phyloP scores from a whole-genome alignment of 108 stramenopile species.

The Craspedostauros australis region DNA sequence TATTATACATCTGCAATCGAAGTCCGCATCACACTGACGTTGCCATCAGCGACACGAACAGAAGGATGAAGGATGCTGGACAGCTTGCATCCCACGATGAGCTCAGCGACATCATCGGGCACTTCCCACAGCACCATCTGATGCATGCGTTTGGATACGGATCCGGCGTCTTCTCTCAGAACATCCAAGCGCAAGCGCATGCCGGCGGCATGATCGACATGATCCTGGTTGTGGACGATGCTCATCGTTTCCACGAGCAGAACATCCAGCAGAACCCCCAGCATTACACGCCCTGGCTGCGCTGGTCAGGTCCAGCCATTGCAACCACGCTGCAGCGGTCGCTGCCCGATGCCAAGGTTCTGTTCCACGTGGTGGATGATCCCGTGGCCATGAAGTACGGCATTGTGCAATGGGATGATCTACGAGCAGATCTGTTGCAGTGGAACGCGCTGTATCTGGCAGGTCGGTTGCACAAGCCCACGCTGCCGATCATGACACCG shows the following conservation, averaged over 20 bases:
- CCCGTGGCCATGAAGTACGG: conserved; percentile 65
- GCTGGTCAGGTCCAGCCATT: conserved; percentile 3
- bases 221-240: conserved; percentile 57
- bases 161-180: conserved; percentile 76
- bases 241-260: conserved; percentile 46
- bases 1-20: no score
- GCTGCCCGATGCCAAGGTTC: conserved; percentile 18
- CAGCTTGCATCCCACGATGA: conserved; percentile 10
- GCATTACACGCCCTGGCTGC: conserved; percentile 55
- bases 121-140: conserved; percentile 50
- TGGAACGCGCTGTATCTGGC: conserved; percentile 79
- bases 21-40: no score
- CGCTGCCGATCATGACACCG: conserved; percentile 23
- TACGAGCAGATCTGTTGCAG: conserved; percentile 48
- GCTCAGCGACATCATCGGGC: conserved; percentile 18
- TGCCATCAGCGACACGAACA: no score
- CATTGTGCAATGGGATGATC: conserved; percentile 49
- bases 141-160: conserved; percentile 80
- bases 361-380: conserved; percentile 29
- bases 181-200: background rate
- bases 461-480: conserved; percentile 82
- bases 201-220: conserved; percentile 62
- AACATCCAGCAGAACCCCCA: conserved; percentile 49
- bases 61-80: no score
- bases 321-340: conserved; percentile 18